A percentile compares a stretch with the other conserved stretches of the same genome.
These are phyloP conservation scores for Circinella umbellata DNA, from an alignment of 371 early-diverging fungal genomes.

Conservation along the genomic window DNA sequence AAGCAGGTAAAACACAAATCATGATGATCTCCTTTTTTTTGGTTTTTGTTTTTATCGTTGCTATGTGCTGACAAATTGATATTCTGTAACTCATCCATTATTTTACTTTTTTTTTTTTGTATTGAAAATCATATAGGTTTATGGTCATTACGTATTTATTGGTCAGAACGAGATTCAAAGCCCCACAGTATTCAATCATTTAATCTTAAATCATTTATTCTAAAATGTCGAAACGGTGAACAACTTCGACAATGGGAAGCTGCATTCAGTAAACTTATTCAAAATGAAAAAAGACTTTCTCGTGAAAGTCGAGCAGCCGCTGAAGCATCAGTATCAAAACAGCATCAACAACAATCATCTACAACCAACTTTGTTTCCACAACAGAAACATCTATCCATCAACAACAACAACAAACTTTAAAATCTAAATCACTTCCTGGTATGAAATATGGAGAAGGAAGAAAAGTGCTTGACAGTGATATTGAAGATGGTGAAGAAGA, in stretches of 20 bases:
- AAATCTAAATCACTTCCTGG: neutral
- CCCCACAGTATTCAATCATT: conserved; percentile 33
- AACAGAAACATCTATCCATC: conserved; percentile 8
- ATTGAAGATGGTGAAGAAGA: conserved; percentile 30
- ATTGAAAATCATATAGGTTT: conserved; percentile 21
- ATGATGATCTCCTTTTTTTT: no score
- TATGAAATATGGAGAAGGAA: neutral
- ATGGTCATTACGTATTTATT: conserved; percentile 38
- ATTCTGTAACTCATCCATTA: no score
- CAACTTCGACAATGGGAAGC: conserved; percentile 88
- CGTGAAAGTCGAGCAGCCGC: conserved; percentile 19
- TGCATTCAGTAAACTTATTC: conserved; percentile 63
- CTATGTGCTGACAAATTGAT: no score
- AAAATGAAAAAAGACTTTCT: conserved; percentile 21
- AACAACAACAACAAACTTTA: conserved; percentile 23
- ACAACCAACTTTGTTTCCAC: neutral
- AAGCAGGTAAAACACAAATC: conserved; percentile 63
- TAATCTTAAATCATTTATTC: conserved; percentile 80
- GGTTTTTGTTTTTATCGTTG: no score
- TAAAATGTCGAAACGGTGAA: conserved; percentile 91
- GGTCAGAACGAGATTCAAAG: conserved; percentile 35
- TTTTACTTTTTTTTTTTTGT: no score
- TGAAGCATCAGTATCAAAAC: conserved; percentile 11
- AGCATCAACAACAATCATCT: conserved; percentile 6
- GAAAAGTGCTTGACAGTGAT: conserved; percentile 28